These are phyloP conservation scores for Fusarium sp. DNA, from an alignment of 2,329 filamentous ascomycete species.

Conservation along the genomic window DNA sequence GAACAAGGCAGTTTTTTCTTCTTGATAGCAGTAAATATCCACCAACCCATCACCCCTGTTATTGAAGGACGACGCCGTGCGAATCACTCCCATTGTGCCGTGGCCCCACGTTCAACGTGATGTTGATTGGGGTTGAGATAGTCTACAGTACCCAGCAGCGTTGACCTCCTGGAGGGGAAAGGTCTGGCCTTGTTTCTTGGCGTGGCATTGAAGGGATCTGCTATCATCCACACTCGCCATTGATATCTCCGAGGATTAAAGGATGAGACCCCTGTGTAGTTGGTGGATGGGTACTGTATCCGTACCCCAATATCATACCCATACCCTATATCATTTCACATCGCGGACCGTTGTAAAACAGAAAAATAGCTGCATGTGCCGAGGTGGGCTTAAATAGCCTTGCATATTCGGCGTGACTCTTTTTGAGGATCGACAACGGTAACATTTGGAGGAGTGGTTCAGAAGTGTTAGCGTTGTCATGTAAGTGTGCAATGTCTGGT, in stretches of 20 bases:
- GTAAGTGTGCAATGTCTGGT: neutral
- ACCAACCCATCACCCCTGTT: neutral
- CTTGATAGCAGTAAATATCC: neutral
- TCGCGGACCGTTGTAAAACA: neutral
- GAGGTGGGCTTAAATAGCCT: neutral
- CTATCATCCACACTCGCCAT: slow-evolving; percentile 10
- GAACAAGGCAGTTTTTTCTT: neutral
- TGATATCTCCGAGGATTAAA: slow-evolving; percentile 20
- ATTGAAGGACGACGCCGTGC: slow-evolving; percentile 13
- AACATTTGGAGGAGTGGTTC: neutral
- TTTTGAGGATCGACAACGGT: neutral
- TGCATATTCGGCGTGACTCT: slow-evolving; percentile 10
- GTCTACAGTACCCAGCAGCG: neutral
- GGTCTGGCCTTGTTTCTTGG: slow-evolving; percentile 7
- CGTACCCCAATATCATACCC: neutral
- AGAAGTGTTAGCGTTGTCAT: neutral
- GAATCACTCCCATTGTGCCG: slow-evolving; percentile 3
- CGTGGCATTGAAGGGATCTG: slow-evolving; percentile 10
- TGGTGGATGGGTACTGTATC: neutral
- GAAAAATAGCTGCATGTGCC: neutral
- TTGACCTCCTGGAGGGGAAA: neutral
- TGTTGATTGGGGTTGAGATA: neutral
- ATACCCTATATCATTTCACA: neutral
- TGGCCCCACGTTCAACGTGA: neutral
- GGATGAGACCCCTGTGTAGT: neutral